These are phyloP conservation scores for Rosa rugosa DNA, from an alignment of 306 rosid species.

Conservation along the genomic window DNA sequence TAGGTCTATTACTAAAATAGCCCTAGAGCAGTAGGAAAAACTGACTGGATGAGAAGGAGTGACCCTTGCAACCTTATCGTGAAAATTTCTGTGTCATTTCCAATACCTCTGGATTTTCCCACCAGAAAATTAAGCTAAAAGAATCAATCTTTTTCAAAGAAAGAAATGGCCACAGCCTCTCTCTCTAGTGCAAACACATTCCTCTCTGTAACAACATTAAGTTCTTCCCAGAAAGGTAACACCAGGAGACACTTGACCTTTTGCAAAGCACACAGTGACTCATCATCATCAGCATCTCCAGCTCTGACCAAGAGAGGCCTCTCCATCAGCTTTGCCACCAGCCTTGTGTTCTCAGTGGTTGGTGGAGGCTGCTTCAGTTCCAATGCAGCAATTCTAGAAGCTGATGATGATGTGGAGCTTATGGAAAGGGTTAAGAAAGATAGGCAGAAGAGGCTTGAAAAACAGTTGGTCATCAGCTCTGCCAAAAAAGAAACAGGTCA, in stretches of 20 bases:
- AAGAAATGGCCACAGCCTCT: constrained; percentile 63
- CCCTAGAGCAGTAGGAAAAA: constrained; percentile 22
- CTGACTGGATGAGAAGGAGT: constrained; percentile 60
- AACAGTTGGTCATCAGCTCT: constrained; percentile 68
- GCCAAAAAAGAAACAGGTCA: constrained; percentile 79
- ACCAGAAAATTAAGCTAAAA: constrained; percentile 21
- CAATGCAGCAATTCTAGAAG: constrained; percentile 88
- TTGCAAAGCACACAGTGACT: constrained; percentile 47
- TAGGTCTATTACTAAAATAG: neutral
- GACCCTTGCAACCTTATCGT: constrained; percentile 80
- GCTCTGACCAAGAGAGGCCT: constrained; percentile 62
- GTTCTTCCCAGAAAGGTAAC: constrained; percentile 33
- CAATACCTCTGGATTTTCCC: constrained; percentile 37
- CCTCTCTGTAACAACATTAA: constrained; percentile 31
- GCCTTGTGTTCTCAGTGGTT: constrained; percentile 51
- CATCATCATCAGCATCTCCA: constrained; percentile 20
- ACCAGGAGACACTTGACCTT: constrained; percentile 31
- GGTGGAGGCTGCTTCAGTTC: constrained; percentile 45
- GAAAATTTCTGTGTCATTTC: constrained; percentile 43
- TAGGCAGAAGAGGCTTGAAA: constrained; percentile 88
- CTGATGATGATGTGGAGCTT: constrained; percentile 90
- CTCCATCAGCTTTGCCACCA: constrained; percentile 45
- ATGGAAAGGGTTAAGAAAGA: constrained; percentile 79
- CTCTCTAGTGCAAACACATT: constrained; percentile 63
- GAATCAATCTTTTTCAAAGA: neutral